Base-by-base conservation (phyloP, 2,329 filamentous ascomycete genomes). In the Rutstroemia sydowiana region DNA sequence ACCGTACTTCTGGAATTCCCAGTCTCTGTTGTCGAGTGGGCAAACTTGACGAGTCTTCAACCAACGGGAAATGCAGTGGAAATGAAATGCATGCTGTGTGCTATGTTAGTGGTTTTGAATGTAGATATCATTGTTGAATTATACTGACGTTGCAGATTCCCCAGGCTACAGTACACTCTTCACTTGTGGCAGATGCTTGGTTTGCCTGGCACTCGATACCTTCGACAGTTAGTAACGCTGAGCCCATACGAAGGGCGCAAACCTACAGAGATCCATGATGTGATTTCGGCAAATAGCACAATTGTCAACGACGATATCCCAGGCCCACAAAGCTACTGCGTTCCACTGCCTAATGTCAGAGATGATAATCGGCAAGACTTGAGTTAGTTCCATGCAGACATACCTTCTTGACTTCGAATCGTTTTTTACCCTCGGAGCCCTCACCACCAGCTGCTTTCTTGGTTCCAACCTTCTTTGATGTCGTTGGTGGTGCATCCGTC, bases 1-100 rank as follows among this genome's bases (percentile, higher is more conserved):
- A 59, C 93, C 93, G 69, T 98, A 98, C 71, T 97, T 98, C 73
- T 98, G 93, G 76, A 97, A 98, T 69, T 98, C 93, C 93, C 93
- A 98, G 71, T 98, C 93, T 64, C 92, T 79, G 74, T 98, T 98
- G 73, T 98, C 93, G 41, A 98, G 76, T 14, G 93, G 93, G 68
- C 93, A 98, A 45, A 98, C 93, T 69, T 97, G 93, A 67, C 93
- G 85, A n/a, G 93, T 95, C 78, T 98, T 98, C 54, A 98, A 77
- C 93, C 93, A 98, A 72, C 93, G 82, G 11, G 93, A 97, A 68
- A 98, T 98, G 76, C 93, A 98, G 75, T 98, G 93, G 74, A 98
- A 98, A 72, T 98, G 93, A 78, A 98, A 98, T 28, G 93, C 93
- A 68, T 98, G 93, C 93, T 98, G n/a, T n/a, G n/a, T n/a, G n/a